Percentiles rank a stretch among this genome's conserved stretches.
Conservation (phyloP, 2,329 filamentous ascomycete genomes). For the Cryphonectria carpinicola region DNA sequence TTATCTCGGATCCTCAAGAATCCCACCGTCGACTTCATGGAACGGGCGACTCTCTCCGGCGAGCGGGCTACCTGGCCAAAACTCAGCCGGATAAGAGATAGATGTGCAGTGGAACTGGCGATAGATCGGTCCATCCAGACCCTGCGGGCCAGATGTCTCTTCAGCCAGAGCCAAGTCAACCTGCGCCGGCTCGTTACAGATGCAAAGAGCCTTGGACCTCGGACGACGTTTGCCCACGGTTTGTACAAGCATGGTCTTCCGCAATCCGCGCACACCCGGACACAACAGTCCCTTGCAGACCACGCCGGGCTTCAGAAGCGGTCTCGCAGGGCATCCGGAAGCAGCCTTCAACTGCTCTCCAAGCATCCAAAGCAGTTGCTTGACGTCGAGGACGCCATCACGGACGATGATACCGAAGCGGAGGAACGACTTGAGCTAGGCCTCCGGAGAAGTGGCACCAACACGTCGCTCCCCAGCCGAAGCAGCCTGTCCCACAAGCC, state of each 20-base stretch:
- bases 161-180: slow-evolving; percentile 67
- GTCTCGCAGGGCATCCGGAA: slow-evolving; percentile 54
- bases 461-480: slow-evolving; percentile 7
- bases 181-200: slow-evolving; percentile 52
- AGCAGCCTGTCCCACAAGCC: slow-evolving; percentile 29
- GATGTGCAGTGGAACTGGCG: slow-evolving; percentile 85
- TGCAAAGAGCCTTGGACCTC: slow-evolving; percentile 35
- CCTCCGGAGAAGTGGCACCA: slow-evolving; percentile 22
- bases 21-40: slow-evolving; percentile 85
- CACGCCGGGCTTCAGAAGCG: slow-evolving; percentile 21
- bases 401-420: slow-evolving; percentile 37
- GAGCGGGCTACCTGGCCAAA: slow-evolving; percentile 93
- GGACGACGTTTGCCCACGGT: slow-evolving; percentile 19
- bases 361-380: slow-evolving; percentile 41
- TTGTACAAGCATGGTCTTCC: slow-evolving; percentile 30
- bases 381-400: slow-evolving; percentile 45
- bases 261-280: slow-evolving; percentile 19
- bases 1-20: slow-evolving; percentile 80
- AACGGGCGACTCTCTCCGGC: slow-evolving; percentile 73
- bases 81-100: slow-evolving; percentile 80
- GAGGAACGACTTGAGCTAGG: slow-evolving; percentile 35
- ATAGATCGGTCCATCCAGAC: slow-evolving; percentile 75
- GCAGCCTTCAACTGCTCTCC: slow-evolving; percentile 48
- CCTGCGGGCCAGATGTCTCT: slow-evolving; percentile 69
- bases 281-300: slow-evolving; percentile 15